A percentile compares a stretch with the other conserved stretches of the same genome.
Evolutionary conservation across 495 filamentous ascomycete genomes (phyloP).

Genomic region (Penicillium canariense): DNA sequence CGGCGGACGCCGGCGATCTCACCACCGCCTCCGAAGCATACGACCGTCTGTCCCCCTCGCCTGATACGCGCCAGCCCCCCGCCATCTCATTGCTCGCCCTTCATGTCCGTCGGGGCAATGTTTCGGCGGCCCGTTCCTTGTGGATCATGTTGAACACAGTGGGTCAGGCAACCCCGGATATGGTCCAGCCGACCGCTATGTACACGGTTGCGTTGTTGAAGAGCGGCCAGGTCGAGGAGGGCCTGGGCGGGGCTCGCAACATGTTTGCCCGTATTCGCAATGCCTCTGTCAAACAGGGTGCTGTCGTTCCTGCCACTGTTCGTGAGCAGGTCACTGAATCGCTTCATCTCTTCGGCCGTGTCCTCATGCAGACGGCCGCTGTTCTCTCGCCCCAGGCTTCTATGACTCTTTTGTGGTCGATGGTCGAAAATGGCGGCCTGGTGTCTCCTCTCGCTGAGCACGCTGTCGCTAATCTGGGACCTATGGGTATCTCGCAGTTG

Average conservation of each 20-base stretch:
- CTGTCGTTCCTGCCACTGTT: conserved; percentile 32
- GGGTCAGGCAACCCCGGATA: conserved; percentile 57
- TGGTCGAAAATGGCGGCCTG: conserved; percentile 68
- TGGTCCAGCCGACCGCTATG: conserved; percentile 85
- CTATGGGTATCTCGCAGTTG: conserved; percentile 56
- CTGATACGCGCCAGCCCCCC: conserved; percentile 53
- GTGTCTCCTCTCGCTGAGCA: conserved; percentile 62
- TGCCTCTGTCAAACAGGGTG: conserved; percentile 33
- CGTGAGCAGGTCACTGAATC: conserved; percentile 85
- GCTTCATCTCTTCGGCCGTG: conserved; percentile 67
- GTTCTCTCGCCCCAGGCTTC: conserved; percentile 52
- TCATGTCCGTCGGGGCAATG: conserved; percentile 74
- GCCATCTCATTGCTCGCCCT: conserved; percentile 85
- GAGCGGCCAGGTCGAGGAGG: conserved; percentile 73
- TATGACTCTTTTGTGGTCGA: conserved; percentile 66
- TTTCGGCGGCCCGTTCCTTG: conserved; percentile 69
- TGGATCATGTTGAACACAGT: conserved; percentile 69
- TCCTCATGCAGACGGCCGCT: conserved; percentile 48
- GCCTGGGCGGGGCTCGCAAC: conserved; percentile 68
- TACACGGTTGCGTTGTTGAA: conserved; percentile 80
- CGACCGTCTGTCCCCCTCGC: conserved; percentile 48
- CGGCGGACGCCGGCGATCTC: conserved; percentile 77
- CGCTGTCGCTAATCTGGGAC: conserved; percentile 57
- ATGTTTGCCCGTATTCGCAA: conserved; percentile 81
- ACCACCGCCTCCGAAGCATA: conserved; percentile 68